Evolutionary conservation across 768 basidiomycete species (phyloP).

Genomic region (Mycena kentingensis): DNA sequence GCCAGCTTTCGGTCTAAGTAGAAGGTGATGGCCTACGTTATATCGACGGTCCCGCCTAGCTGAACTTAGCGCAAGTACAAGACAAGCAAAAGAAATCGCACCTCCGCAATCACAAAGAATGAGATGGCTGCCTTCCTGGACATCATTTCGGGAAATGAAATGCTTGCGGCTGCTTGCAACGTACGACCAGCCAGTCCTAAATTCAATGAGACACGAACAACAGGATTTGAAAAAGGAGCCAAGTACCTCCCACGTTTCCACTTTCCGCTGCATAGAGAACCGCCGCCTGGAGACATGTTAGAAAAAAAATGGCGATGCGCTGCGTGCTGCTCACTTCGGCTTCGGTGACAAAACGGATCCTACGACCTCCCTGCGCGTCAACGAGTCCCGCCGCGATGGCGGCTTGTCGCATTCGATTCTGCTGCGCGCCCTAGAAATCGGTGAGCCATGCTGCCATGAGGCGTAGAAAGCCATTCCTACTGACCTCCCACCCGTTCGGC

Average conservation of each 20-base stretch:
- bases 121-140: slow-evolving; percentile 23
- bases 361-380: slow-evolving; percentile 16
- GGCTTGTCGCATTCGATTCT: slow-evolving; percentile 23
- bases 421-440: no score
- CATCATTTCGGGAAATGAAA: neutral
- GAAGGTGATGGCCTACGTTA: slow-evolving; percentile 12
- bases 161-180: neutral
- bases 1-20: neutral
- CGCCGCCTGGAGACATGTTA: slow-evolving; percentile 17
- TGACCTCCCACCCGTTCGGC: slow-evolving; percentile 30
- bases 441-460: no score
- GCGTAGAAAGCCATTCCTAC: no score
- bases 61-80: neutral
- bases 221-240: no score
- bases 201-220: no score
- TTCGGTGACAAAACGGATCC: slow-evolving; percentile 26
- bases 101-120: slow-evolving; percentile 37
- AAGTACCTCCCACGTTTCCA: slow-evolving; percentile 21
- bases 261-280: slow-evolving; percentile 24
- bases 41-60: slow-evolving; percentile 25
- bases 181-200: slow-evolving; percentile 25
- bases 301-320: slow-evolving; percentile 2
- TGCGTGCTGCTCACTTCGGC: slow-evolving; percentile 15
- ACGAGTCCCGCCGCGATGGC: slow-evolving; percentile 26
- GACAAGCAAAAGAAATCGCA: slow-evolving; percentile 1